Evolutionary conservation across 805 yeast genomes (phyloP).

Genomic region (Yamadazyma kitorensis): DNA sequence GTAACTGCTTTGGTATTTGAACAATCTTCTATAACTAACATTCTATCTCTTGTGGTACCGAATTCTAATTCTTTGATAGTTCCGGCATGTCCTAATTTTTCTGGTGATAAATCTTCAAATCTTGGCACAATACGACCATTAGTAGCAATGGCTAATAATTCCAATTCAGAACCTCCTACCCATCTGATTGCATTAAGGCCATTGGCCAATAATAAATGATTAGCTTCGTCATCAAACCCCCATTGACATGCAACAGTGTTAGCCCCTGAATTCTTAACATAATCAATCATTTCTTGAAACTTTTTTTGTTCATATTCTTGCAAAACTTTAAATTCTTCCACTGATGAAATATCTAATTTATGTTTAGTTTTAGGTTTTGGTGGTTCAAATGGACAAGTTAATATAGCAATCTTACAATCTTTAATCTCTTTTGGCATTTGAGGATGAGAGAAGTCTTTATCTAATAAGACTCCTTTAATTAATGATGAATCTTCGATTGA

Average conservation of each 20-base stretch:
- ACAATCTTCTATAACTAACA: slow-evolving; percentile 91
- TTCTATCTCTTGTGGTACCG: slow-evolving; percentile 95
- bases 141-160: slow-evolving; percentile 94
- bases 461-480: slow-evolving; percentile 88
- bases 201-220: slow-evolving; percentile 84
- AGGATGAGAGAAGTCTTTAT: slow-evolving; percentile 96
- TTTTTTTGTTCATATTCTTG: slow-evolving; percentile 91
- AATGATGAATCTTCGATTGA: slow-evolving; percentile 79
- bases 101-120: slow-evolving; percentile 82
- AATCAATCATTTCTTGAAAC: slow-evolving; percentile 84
- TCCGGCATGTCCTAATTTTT: slow-evolving; percentile 87
- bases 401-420: slow-evolving; percentile 86
- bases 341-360: slow-evolving; percentile 88
- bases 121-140: slow-evolving; percentile 96
- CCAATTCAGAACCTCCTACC: slow-evolving; percentile 98
- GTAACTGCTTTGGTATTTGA: slow-evolving; percentile 87
- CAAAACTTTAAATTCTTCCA: slow-evolving; percentile 86
- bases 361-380: slow-evolving; percentile 99
- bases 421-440: slow-evolving; percentile 86
- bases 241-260: slow-evolving; percentile 97
- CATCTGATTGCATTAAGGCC: slow-evolving; percentile 95
- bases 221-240: slow-evolving; percentile 99
- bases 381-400: slow-evolving; percentile 99
- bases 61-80: slow-evolving; percentile 82
- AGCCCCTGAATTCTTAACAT: slow-evolving; percentile 87